Evolutionary conservation across 331 rosid genomes (phyloP), one percentile per base, ranked within the genome.

Genomic region (Arachis monticola): DNA sequence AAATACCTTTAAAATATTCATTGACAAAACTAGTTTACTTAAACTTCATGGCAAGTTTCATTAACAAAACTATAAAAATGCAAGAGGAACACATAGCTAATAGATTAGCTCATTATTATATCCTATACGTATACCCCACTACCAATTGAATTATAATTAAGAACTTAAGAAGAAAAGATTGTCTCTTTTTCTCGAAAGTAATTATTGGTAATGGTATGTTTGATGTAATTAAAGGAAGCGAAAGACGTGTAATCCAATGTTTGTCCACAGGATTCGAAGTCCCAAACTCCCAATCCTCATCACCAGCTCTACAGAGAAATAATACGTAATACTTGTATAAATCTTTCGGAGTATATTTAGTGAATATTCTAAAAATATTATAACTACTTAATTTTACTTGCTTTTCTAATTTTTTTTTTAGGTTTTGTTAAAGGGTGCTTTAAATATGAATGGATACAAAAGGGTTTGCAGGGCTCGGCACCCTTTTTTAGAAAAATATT

Each of bases 171-270:
- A 66, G 58, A 7, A 27, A 11, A 38, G 66, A n/a, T 11, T 52
- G 17, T 52, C 22, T 12, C 58, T 52, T 52, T 52, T 14, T 52
- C 58, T n/a, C 22, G 59, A 71, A 72, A 57, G 64, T 1, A 64
- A 38, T 3, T 46, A 47, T 3, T 45, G 12, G 57, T 57, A 56
- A 71, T 63, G 67, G n/a, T 41, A 22, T 41, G 31, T 41, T 56
- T 42, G 17, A 52, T 42, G 30, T 22, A 22, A 22, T 22, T 22
- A 68, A 74, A 14, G 6, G 40, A 17, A 30, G 30, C 12, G 4
- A 68, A 53, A 63, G 76, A 68, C 80, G 80, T 69, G 72, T 61
- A 80, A 17, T 74, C 72, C 77, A 68, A 74, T 68, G 62, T 40
- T 74, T 7, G 44, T 68, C 62, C 10, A 42, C 48, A 31, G 51